phyloP scores from a whole-genome alignment of 1,139 yeast genomes.

The Fermentozyma sake region DNA sequence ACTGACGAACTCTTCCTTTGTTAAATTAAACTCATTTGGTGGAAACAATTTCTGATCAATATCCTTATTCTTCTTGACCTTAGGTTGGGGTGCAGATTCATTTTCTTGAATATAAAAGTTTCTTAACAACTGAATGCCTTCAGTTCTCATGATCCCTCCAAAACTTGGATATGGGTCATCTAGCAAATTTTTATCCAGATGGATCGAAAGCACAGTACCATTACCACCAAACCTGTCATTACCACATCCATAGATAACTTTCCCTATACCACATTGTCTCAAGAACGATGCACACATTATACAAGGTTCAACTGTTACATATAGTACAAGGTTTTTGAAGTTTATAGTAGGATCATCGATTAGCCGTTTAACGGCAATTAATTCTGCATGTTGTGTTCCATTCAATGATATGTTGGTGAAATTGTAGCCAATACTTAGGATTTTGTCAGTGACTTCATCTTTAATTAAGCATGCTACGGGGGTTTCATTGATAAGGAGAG shows the following conservation, averaged over 20 bases:
- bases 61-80: constrained; percentile 69
- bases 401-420: constrained; percentile 81
- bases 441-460: constrained; percentile 38
- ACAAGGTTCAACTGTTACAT: constrained; percentile 97
- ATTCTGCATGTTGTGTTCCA: constrained; percentile 92
- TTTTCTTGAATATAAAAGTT: constrained; percentile 84
- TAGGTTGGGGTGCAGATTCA: constrained; percentile 77
- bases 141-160: constrained; percentile 79
- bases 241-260: constrained; percentile 86
- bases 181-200: constrained; percentile 40
- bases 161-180: constrained; percentile 48
- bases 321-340: constrained; percentile 54
- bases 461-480: constrained; percentile 69
- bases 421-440: constrained; percentile 80
- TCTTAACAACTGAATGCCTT: constrained; percentile 76
- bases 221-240: constrained; percentile 97
- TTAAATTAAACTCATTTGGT: constrained; percentile 30
- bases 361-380: constrained; percentile 46
- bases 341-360: constrained; percentile 33
- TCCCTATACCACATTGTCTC: constrained; percentile 68
- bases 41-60: constrained; percentile 68
- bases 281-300: constrained; percentile 96
- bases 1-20: constrained; percentile 38
- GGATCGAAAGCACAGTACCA: constrained; percentile 73
- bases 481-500: constrained; percentile 54